Evolutionary conservation across 2,329 filamentous ascomycete species (phyloP).

Genomic region (Cryphonectria japonica): DNA sequence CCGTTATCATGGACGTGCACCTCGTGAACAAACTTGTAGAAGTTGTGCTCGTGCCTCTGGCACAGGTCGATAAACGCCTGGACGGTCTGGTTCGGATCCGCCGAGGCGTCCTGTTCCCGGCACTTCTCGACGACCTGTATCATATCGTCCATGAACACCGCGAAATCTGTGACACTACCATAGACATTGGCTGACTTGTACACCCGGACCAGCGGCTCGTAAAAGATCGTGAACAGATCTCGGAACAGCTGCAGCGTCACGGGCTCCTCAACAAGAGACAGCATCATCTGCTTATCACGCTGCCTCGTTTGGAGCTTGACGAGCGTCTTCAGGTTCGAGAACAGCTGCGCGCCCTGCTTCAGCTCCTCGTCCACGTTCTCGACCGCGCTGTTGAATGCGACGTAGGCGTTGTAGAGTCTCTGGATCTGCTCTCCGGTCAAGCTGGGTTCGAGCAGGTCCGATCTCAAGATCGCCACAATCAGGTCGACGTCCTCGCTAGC

Average conservation of each 20-base stretch:
- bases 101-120: slow-evolving; percentile 78
- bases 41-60: slow-evolving; percentile 90
- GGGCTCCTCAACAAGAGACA: slow-evolving; percentile 91
- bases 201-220: slow-evolving; percentile 93
- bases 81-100: slow-evolving; percentile 97
- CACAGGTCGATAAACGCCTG: slow-evolving; percentile 98
- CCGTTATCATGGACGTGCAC: slow-evolving; percentile 97
- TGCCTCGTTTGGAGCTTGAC: slow-evolving; percentile 90
- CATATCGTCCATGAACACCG: slow-evolving; percentile 88
- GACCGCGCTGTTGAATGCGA: slow-evolving; percentile 93
- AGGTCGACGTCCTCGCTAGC: slow-evolving; percentile 76
- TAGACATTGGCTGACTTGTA: slow-evolving; percentile 99
- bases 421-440: slow-evolving; percentile 77
- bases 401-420: slow-evolving; percentile 89
- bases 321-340: slow-evolving; percentile 92
- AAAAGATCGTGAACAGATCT: slow-evolving; percentile 97
- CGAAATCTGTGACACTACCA: slow-evolving; percentile 95
- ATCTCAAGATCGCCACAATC: slow-evolving; percentile 81
- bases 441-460: slow-evolving; percentile 73
- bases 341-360: slow-evolving; percentile 86
- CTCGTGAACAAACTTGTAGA: slow-evolving; percentile 99
- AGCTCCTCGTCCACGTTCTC: slow-evolving; percentile 89
- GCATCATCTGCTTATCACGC: slow-evolving; percentile 96
- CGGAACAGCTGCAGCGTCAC: slow-evolving; percentile 96
- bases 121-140: slow-evolving; percentile 74